Base-by-base conservation (phyloP, 106 monocot species). In the Chionographis japonica region DNA sequence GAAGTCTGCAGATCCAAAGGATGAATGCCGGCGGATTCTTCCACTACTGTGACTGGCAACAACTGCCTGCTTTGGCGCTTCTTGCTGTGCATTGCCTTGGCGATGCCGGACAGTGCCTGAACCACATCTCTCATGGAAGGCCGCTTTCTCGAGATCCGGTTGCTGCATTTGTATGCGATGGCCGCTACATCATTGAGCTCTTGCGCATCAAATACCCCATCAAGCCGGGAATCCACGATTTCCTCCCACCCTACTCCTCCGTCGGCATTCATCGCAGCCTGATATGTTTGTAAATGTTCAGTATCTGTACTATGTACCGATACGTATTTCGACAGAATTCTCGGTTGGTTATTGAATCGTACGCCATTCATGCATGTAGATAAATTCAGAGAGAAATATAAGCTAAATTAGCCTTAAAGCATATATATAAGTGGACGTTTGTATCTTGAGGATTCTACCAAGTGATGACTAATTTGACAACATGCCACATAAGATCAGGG, bases 81-180 rank as follows among this genome's bases (percentile, higher is more conserved):
- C 42, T 66, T 77, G 52, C 55, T 78, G n/a, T 69, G 66, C 35
- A 69, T 67, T 16, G 14, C 58, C 12, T 82, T 87, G 39, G 74
- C 37, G 3, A 80, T 71, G 39, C 66, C 58, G 8, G 74, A 77
- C 54, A 91, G 63, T 16, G 76, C 69, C 61, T 88, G 94, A 41
- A 95, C 91, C 1, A 91, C 76, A 40, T 88, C 86, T 69, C 91
- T 69, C 91, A 95, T 95, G 19, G 83, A 69, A 4, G 94, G 91
- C 16, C 94, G 75, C 55, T 81, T 88, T 60, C 76, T 80, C 2
- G 88, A 79, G 11, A 68, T 43, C 17, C 68, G 52, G 56, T 79
- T 80, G 62, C 91, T 72, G 72, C 91, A 95, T 71, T 80, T 88
- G 76, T 84, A 84, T 8, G 94, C 94, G 16, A 91, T 27, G 6